These are phyloP conservation scores for Myriosclerotinia curreyana DNA, from an alignment of 2,329 filamentous ascomycete genomes.

Conservation along the genomic window DNA sequence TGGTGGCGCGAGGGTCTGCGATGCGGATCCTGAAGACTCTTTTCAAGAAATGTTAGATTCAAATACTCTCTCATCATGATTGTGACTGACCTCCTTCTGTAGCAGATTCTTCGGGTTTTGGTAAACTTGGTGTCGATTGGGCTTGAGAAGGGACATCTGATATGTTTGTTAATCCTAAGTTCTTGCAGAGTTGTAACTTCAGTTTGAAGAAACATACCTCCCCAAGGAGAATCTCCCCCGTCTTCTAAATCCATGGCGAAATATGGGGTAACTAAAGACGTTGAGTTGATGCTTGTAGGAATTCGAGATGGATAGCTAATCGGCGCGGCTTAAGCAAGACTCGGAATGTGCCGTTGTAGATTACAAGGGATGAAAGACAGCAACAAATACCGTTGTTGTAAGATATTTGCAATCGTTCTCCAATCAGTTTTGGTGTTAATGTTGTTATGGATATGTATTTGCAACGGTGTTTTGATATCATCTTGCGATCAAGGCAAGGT, in stretches of 20 bases:
- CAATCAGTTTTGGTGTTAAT: not conserved
- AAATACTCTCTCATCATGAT: not conserved
- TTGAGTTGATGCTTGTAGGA: not conserved
- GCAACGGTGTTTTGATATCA: not conserved
- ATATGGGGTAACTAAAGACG: not conserved
- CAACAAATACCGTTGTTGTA: not conserved
- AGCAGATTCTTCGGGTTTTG: constrained; percentile 34
- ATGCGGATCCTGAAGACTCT: constrained; percentile 30
- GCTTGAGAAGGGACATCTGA: constrained; percentile 45
- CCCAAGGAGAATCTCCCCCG: constrained; percentile 47
- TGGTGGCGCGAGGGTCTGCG: constrained; percentile 23
- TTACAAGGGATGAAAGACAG: constrained; percentile 2
- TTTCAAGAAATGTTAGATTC: constrained; percentile 11
- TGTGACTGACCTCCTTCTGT: constrained; percentile 24
- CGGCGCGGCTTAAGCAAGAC: constrained; percentile 3
- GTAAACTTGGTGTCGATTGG: constrained; percentile 34
- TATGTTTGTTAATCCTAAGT: constrained; percentile 25
- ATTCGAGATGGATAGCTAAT: constrained; percentile 10
- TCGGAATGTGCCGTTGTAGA: constrained; percentile 12
- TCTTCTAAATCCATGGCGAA: constrained; percentile 45
- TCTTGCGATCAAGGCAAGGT: not conserved
- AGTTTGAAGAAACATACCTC: constrained; percentile 40
- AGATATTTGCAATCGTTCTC: not conserved
- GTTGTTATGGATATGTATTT: not conserved
- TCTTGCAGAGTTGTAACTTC: not conserved